Evolutionary conservation across 176 grass and related monocot species (phyloP), one percentile per base, ranked within the genome.

Genomic region (Alopecurus myosuroides): DNA sequence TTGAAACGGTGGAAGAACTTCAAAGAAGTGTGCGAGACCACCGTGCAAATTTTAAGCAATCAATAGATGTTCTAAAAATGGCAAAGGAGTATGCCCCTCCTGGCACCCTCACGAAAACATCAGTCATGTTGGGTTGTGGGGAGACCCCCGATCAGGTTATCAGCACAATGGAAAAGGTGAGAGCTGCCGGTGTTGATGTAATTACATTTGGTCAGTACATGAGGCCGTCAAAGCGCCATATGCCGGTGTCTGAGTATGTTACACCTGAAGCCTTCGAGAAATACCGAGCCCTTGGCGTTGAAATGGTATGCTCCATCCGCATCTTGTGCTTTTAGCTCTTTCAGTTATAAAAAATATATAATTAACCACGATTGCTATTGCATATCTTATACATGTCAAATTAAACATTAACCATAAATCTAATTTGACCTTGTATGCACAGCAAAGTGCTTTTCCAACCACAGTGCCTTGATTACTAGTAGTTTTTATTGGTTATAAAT

Each of bases 121-220:
- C 93, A 50, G 83, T 98, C 65, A 98, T 98, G 93, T 50, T 98
- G 37, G 96, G 96, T 31, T 98, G 96, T 56, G 93, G 96, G 33
- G 96, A 98, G 77, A 98, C 91, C 40, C 88, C 91, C 0, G 93
- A 98, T 87, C 93, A 95, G 82, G 85, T 98, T 74, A 88, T 95
- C 44, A 89, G 93, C 83, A 95, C 93, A 34, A 98, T 94, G 96
- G 93, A 98, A 65, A 95, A 98, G 82, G 91, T 98, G 7, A 85
- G 96, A 48, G 91, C 91, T 78, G 93, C 93, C 64, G 96, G 86
- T 78, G 96, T 98, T 74, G 96, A 98, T 87, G 96, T 98, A 44
- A 95, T 98, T 74, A 98, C 96, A 68, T 95, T 98, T 88, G 96
- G 96, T 73, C 96, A 98, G 75, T 98, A 98, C 84, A 95, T 98